phyloP scores from a whole-genome alignment of 2,329 filamentous ascomycete species.

The Pseudocercospora macadamiae region DNA sequence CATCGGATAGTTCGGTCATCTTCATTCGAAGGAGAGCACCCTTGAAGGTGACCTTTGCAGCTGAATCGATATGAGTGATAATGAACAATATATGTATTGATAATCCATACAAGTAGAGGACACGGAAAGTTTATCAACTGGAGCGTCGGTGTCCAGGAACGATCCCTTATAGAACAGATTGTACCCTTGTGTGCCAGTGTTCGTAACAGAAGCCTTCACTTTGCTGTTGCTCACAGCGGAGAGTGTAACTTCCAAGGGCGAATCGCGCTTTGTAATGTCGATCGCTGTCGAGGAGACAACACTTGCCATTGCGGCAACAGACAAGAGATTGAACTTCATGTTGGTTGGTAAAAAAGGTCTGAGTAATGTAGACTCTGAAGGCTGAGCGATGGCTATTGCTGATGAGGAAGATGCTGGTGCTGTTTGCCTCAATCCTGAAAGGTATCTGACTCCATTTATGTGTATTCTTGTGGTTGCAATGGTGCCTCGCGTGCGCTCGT shows the following conservation, averaged over 20 bases:
- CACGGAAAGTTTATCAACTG: constrained; percentile 31
- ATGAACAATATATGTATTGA: neutral
- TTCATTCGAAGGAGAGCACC: constrained; percentile 57
- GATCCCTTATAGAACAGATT: constrained; percentile 34
- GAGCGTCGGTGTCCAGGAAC: constrained; percentile 29
- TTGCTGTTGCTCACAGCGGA: constrained; percentile 28
- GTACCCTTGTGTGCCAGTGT: constrained; percentile 28
- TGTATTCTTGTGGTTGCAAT: too few species aligned
- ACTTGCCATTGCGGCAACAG: constrained; percentile 16
- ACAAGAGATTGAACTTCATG: constrained; percentile 18
- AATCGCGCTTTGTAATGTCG: constrained; percentile 28
- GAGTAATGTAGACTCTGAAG: neutral
- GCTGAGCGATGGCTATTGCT: neutral
- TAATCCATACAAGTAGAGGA: constrained; percentile 21
- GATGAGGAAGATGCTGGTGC: neutral
- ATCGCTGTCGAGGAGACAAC: constrained; percentile 20
- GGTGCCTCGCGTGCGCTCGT: too few species aligned
- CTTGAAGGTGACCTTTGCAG: constrained; percentile 45
- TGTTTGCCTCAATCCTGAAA: neutral
- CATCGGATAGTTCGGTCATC: constrained; percentile 49
- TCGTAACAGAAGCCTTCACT: constrained; percentile 33
- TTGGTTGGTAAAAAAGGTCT: neutral
- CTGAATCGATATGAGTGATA: neutral
- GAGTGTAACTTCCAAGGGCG: constrained; percentile 30
- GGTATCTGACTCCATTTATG: too few species aligned